These are phyloP conservation scores for Brassica carinata DNA, from an alignment of 345 rosid genomes.

Conservation along the genomic window DNA sequence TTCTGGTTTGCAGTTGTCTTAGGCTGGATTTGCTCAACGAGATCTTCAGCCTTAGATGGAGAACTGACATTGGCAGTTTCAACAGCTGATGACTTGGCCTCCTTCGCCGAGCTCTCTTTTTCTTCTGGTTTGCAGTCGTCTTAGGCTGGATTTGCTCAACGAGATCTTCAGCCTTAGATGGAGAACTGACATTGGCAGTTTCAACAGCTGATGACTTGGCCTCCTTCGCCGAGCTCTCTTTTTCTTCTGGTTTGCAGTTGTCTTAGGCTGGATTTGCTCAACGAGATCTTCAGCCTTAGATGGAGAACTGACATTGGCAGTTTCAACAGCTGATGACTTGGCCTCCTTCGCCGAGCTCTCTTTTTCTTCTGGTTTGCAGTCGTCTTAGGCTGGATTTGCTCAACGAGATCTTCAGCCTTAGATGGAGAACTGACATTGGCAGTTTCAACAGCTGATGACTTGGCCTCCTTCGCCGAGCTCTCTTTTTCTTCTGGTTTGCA, in stretches of 20 bases:
- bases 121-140: slow-evolving; percentile 54
- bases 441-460: slow-evolving; percentile 45
- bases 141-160: slow-evolving; percentile 49
- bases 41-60: slow-evolving; percentile 47
- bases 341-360: slow-evolving; percentile 49
- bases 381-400: slow-evolving; percentile 51
- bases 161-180: slow-evolving; percentile 45
- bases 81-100: slow-evolving; percentile 45
- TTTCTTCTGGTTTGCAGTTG: slow-evolving; percentile 53
- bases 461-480: slow-evolving; percentile 44
- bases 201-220: slow-evolving; percentile 44
- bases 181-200: slow-evolving; percentile 37
- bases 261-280: slow-evolving; percentile 51
- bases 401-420: slow-evolving; percentile 45
- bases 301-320: slow-evolving; percentile 37
- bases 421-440: slow-evolving; percentile 40
- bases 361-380: slow-evolving; percentile 56
- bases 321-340: slow-evolving; percentile 48
- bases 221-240: slow-evolving; percentile 52
- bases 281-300: slow-evolving; percentile 46
- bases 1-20: slow-evolving; percentile 51
- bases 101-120: slow-evolving; percentile 51
- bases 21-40: slow-evolving; percentile 47
- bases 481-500: slow-evolving; percentile 59
- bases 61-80: slow-evolving; percentile 36